Base-by-base conservation (phyloP, 108 stramenopile genomes). In the Tribonema minus region DNA sequence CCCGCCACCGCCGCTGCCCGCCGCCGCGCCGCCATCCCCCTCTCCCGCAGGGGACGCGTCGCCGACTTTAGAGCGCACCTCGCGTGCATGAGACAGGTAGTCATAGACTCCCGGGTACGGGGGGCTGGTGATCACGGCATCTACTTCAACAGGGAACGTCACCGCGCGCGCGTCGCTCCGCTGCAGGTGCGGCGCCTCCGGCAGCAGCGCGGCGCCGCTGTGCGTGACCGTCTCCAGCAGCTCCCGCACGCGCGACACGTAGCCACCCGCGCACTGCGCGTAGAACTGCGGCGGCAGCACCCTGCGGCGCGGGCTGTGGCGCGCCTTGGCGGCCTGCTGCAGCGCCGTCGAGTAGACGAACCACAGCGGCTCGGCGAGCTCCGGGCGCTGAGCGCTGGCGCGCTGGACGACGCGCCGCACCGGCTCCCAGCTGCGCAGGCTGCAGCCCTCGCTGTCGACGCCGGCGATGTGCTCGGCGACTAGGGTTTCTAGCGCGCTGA, bases 21-120 rank as follows among this genome's bases (percentile, higher is more conserved):
- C 40, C 7, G 40, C 7, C 7, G 2, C 1, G 33, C 23, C 6
- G 33, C 33, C 0, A 34, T 31, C 64, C 32, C 15, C 15, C 5
- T 31, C 33, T 58, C 69, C 58, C 58, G 3, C 54, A 27, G 29
- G 7, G n/a, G n/a, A n/a, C n/a, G n/a, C n/a, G n/a, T n/a, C n/a
- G n/a, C n/a, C n/a, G n/a, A n/a, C n/a, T n/a, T n/a, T n/a, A n/a
- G 69, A 70, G 1, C 69, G 32, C 34, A 34, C 58, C 12, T 31
- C 25, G 1, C 69, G 69, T 27, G 69, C 69, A 33, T 70, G 34
- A 2, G 31, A 32, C 34, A 70, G 69, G 26, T 70, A 70, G 27
- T 70, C 69, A 28, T 70, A 70, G 5, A 70, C 69, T 2, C 69
- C 69, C 15, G 69, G 69, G 33, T 70, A 70, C 0, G 69, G 69